Base-by-base conservation (phyloP, 441 rosid species). In the Adansonia rubrostipa region DNA sequence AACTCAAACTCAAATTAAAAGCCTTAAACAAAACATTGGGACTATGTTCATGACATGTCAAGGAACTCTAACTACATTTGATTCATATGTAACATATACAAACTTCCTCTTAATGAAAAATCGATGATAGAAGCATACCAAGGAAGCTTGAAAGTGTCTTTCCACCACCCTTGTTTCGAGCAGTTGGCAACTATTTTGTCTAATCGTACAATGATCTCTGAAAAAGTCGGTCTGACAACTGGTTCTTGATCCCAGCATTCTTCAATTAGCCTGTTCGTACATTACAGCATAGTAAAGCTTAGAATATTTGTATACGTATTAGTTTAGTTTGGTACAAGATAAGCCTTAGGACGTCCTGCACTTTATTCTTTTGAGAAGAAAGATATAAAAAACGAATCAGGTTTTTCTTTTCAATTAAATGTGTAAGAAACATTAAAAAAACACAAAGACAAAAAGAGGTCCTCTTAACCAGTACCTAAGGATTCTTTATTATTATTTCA, bases 121-220 rank as follows among this genome's bases (percentile, higher is more conserved):
- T 19, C 17, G 53, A 11, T 17, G 45, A 72, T 17, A 70, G 47
- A 54, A 73, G 68, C 83, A 58, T 85, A 91, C 94, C 94, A 91
- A 11, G 91, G 91, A 66, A 86, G 75, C 80, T 77, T 77, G 61
- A 77, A 77, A 67, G 79, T 45, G 50, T 77, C 80, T 58, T 77
- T 77, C 80, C 80, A 77, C 80, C 75, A 70, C 51, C 70, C 75
- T 9, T 77, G 80, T 70, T 77, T 77, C 28, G 80, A 58, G 80
- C 80, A n/a, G 62, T 70, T 77, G 57, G 69, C 70, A 33, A 70
- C 61, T 77, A 77, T 70, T 70, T 58, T 77, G 33, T 77, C 51
- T 53, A 77, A 45, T 48, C 80, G 74, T 69, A 77, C 75, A 60
- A 77, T 69, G 70, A 77, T 70, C 67, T 77, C 80, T 2, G 75